These are phyloP conservation scores for Babesia bovis DNA, from an alignment of 169 alveolate genomes.

Conservation along the genomic window DNA sequence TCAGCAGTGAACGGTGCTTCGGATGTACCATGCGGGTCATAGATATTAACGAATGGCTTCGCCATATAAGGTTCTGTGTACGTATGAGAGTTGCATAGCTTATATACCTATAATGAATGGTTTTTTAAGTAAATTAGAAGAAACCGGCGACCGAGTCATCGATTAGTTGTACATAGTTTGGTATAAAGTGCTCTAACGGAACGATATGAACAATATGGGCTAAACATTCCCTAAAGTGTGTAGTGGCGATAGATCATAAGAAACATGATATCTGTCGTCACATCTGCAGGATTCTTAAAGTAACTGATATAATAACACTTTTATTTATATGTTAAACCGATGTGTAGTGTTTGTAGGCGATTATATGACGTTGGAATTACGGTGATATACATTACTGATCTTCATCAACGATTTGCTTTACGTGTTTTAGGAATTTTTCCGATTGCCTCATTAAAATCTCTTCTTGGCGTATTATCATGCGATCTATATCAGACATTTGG, in stretches of 20 bases:
- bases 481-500: slow-evolving; percentile 50
- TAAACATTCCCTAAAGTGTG: too few relatives aligned
- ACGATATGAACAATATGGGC: neutral
- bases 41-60: slow-evolving; percentile 73
- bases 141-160: neutral
- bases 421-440: slow-evolving; percentile 34
- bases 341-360: too few relatives aligned
- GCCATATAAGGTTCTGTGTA: slow-evolving; percentile 77
- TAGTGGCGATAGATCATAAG: too few relatives aligned
- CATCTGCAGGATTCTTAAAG: too few relatives aligned
- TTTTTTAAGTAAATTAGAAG: neutral
- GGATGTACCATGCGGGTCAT: slow-evolving; percentile 45
- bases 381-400: too few relatives aligned
- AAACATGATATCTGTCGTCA: too few relatives aligned
- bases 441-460: slow-evolving; percentile 48
- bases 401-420: neutral
- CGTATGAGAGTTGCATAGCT: neutral
- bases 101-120: neutral
- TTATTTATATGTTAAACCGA: too few relatives aligned
- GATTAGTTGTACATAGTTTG: neutral
- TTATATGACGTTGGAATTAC: too few relatives aligned
- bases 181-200: neutral
- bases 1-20: slow-evolving; percentile 69
- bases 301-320: too few relatives aligned
- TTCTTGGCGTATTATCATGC: slow-evolving; percentile 55